Evolutionary conservation across 208 protist genomes (phyloP), one percentile per base, ranked within the genome.

Genomic region (Trypanosoma scelopori): DNA sequence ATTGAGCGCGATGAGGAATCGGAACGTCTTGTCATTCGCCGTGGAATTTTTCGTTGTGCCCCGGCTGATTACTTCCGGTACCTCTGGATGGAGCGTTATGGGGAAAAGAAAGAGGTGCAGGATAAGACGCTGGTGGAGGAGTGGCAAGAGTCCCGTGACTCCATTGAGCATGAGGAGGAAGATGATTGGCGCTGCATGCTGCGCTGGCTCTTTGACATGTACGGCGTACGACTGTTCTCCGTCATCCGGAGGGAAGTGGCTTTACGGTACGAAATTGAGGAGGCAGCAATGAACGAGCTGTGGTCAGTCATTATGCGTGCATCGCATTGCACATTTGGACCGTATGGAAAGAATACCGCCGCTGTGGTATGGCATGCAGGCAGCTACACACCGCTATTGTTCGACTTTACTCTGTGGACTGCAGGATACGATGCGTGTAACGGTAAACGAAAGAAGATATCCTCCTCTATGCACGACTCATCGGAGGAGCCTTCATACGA

Each of bases 21-120:
- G 58, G 41, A 63, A 30, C 79, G 76, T 32, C 51, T 74, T 13
- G 28, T 45, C 5, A 56, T 87, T 43, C 80, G 78, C 47, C 78
- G 79, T 37, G 28, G 59, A 11, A 74, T 89, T 13, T 89, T 89
- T 55, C 78, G 74, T 41, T 55, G 71, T 1, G 83, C 79, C 5
- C 83, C 87, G 15, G 73, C 84, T 0, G 81, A 85, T 15, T 90
- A 82, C 69, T 93, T 89, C 63, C 82, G 86, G 41, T 42, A 69
- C 20, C 15, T 79, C 0, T 82, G 79, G 25, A 59, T 81, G 0
- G 50, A 84, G 12, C 76, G 80, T n/a, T 81, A 81, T 49, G 81
- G 81, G 4, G 39, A 48, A 30, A 81, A 53, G 20, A 56, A 50
- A 1, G 18, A 57, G 32, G 37, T 43, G 18, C 18, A 60, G 25